Evolutionary conservation across 176 grass and related monocot genomes (phyloP).

Genomic region (Musa acuminata): DNA sequence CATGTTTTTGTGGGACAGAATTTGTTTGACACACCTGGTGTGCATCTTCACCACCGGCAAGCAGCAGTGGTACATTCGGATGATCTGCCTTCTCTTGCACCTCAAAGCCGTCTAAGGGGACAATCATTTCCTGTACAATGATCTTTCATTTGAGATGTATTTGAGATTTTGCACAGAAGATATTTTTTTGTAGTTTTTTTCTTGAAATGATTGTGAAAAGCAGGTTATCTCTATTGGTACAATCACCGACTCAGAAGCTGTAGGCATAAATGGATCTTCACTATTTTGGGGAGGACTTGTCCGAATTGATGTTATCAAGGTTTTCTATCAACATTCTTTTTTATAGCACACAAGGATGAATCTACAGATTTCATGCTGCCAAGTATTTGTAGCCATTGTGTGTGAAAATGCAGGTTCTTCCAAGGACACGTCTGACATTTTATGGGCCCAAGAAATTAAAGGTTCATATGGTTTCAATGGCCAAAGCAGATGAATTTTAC

Average conservation of each 20-base stretch:
- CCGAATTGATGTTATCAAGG: conserved; percentile 75
- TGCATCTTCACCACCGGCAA: conserved; percentile 90
- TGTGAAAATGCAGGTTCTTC: conserved; percentile 38
- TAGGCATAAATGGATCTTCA: conserved; percentile 60
- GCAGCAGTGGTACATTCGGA: conserved; percentile 86
- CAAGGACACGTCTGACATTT: conserved; percentile 64
- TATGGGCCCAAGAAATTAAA: conserved; percentile 77
- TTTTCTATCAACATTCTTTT: conserved; percentile 14
- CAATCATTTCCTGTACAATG: conserved; percentile 56
- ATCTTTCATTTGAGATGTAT: conserved; percentile 21
- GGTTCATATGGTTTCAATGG: conserved; percentile 53
- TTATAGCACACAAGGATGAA: neutral
- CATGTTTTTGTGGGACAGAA: conserved; percentile 31
- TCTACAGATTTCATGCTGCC: conserved; percentile 1
- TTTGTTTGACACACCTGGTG: conserved; percentile 92
- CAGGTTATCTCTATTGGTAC: conserved; percentile 27
- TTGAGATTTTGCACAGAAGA: conserved; percentile 24
- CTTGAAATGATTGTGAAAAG: conserved; percentile 51
- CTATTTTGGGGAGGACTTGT: conserved; percentile 87
- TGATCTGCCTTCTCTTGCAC: conserved; percentile 88
- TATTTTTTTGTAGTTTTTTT: conserved; percentile 22
- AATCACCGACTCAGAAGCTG: conserved; percentile 34
- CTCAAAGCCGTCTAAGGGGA: conserved; percentile 70
- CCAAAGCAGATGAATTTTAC: conserved; percentile 72
- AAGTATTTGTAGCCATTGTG: neutral